Base-by-base conservation (phyloP, 345 rosid species). In the Populus pruinosa region DNA sequence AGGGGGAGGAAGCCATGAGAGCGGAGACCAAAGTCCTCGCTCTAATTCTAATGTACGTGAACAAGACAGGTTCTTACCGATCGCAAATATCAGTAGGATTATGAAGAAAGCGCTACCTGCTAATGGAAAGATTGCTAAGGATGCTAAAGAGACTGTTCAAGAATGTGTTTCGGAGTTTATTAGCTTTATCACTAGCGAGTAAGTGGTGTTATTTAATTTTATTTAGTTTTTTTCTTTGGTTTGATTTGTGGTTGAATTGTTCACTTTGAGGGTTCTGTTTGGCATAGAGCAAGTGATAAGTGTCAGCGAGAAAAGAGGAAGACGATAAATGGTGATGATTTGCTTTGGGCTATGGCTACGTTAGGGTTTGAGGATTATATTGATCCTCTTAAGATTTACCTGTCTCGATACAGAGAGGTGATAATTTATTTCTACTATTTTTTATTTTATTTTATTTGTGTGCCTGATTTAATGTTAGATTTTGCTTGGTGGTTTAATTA, bases 141-240 rank as follows among this genome's bases (percentile, higher is more conserved):
- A 93, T 43, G 96, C 97, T n/a, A 95, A 95, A 79, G 99, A 95
- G 86, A 93, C 90, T 80, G 90, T 95, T 18, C 98, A 95, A 87
- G 99, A 95, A 71, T 95, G 99, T 79, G 97, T 95, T 59, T 93
- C 98, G 23, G 97, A 95, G 85, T 95, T 95, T 83, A 95, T 95
- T 83, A 91, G 98, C 87, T 95, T 95, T 88, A 74, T 95, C 85
- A 95, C 99, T 75, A 93, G 97, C 99, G 99, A 95, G 99, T 95
- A 78, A 39, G 92, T 64, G 35, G 27, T 64, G 25, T 38, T 25
- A 59, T 17, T 1, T 17, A 41, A 13, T 74, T 36, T 44, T 21
- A 63, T 8, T 38, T 47, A 49, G 20, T n/a, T 17, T 27, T 35
- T 21, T 49, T 39, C 74, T 25, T 77, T 44, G 0, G 68, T 76